A percentile compares a stretch with the other conserved stretches of the same genome.
phyloP scores from a whole-genome alignment of 495 filamentous ascomycete species.

The Xylaria venustula region DNA sequence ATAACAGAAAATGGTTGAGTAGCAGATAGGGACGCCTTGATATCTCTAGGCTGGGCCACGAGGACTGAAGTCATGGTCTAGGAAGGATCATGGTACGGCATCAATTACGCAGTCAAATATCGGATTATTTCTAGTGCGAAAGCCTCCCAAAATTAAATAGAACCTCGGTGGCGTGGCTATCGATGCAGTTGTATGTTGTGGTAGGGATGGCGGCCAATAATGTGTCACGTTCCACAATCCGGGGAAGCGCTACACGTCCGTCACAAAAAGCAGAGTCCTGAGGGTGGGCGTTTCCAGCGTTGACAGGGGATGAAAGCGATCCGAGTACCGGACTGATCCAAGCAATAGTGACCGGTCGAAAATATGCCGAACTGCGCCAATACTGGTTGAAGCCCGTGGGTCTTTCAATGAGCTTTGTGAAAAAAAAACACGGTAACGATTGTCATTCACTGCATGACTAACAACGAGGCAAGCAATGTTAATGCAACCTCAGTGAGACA shows the following conservation, averaged over 20 bases:
- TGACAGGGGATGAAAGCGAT: background rate
- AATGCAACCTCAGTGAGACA: slow-evolving; percentile 2
- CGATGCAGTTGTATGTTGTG: slow-evolving; percentile 20
- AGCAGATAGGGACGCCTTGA: slow-evolving; percentile 34
- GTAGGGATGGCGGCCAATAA: slow-evolving; percentile 18
- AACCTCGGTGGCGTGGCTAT: slow-evolving; percentile 14
- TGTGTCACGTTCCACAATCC: slow-evolving; percentile 23
- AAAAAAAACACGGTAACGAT: background rate
- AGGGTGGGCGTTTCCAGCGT: slow-evolving; percentile 6
- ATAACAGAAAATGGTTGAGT: slow-evolving; percentile 38
- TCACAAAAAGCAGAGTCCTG: slow-evolving; percentile 6
- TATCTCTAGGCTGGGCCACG: slow-evolving; percentile 40
- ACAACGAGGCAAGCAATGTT: slow-evolving; percentile 4
- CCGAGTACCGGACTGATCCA: slow-evolving; percentile 5
- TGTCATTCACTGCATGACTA: slow-evolving; percentile 9
- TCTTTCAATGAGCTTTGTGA: background rate
- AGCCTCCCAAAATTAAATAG: background rate
- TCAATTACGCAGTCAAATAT: slow-evolving; percentile 12
- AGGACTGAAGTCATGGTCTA: slow-evolving; percentile 49
- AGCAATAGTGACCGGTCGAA: background rate
- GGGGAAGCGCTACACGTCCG: slow-evolving; percentile 16
- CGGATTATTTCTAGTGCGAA: slow-evolving; percentile 5
- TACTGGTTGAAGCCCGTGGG: background rate
- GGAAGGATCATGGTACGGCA: slow-evolving; percentile 18
- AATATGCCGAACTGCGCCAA: background rate